Evolutionary conservation across 768 basidiomycete species (phyloP), one percentile per base, ranked within the genome.

Genomic region (Mycena pura): DNA sequence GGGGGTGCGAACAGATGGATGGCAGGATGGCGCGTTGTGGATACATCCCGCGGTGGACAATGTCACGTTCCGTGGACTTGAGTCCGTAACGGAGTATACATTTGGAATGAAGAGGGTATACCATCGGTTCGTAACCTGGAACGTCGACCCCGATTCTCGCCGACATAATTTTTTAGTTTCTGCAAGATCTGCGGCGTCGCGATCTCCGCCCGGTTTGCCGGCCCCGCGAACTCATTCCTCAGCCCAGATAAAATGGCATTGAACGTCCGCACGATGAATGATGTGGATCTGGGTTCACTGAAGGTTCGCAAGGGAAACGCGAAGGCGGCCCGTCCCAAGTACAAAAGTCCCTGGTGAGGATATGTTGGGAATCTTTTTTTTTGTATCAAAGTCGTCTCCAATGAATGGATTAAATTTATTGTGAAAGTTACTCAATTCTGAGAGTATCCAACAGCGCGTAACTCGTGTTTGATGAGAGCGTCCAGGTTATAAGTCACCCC

Each of bases 401-500:
- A n/a, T n/a, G n/a, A n/a, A n/a, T n/a, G n/a, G n/a, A n/a, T n/a
- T n/a, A n/a, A n/a, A n/a, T n/a, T n/a, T n/a, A n/a, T n/a, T n/a
- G n/a, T n/a, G n/a, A n/a, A n/a, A n/a, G n/a, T n/a, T n/a, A n/a
- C n/a, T n/a, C n/a, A n/a, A n/a, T n/a, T n/a, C n/a, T n/a, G n/a
- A n/a, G n/a, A n/a, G n/a, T n/a, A n/a, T n/a, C n/a, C n/a, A n/a
- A n/a, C n/a, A n/a, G n/a, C n/a, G n/a, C n/a, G n/a, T n/a, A n/a
- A n/a, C n/a, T n/a, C n/a, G n/a, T n/a, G n/a, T n/a, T n/a, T n/a
- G n/a, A n/a, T n/a, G n/a, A n/a, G n/a, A n/a, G n/a, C n/a, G n/a
- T n/a, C n/a, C n/a, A 27, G n/a, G 28, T 57, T n/a, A 53, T 39
- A 74, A 68, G 15, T 54, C 63, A 19, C 69, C 77, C 77, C 77